Evolutionary conservation across 2,329 filamentous ascomycete species (phyloP), one percentile per base, ranked within the genome.

Genomic region (Venturia pyrina): DNA sequence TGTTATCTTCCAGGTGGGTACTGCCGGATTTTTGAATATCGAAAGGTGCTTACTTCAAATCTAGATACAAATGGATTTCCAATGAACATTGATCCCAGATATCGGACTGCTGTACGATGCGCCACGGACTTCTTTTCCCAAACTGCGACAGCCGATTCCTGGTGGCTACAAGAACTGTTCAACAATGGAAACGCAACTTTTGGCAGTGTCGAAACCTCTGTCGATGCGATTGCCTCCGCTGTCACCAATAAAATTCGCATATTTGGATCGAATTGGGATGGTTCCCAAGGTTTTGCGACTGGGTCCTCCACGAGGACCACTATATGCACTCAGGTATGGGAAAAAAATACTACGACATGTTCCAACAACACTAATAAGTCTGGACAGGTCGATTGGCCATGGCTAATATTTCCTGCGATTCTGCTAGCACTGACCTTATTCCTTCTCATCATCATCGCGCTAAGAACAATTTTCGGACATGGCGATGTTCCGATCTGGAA

Each of bases 131-230:
- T 10, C 2, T 13, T 11, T 53, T 32, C 50, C 11, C 7, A 11
- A 56, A 13, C 24, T 21, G 24, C 2, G 7, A 5, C 50, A 13
- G 11, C 24, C 6, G 28, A 34, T 57, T 32, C 50, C 5, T 62
- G 59, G 59, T 62, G 59, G 59, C 34, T 62, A 17, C 37, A 43
- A 46, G 59, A 32, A 17, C n/a, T 62, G 17, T 62, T n/a, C 34
- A 62, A 62, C 10, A 28, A 10, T 11, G 59, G 59, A 15, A 62
- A 62, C 19, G 59, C 59, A 15, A 62, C 59, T 4, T 62, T 43
- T 19, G 34, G 34, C 1, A 62, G 59, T 13, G 24, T 40, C 10
- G 37, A 43, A 17, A 37, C 1, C 13, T 43, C 59, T 7, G 43
- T 62, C 21, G 59, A 37, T 17, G 59, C 59, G 5, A 46, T 62